Percentiles rank a stretch among this genome's conserved stretches.
Conservation (phyloP, 805 yeast species). For the Kluyveromyces lactis region DNA sequence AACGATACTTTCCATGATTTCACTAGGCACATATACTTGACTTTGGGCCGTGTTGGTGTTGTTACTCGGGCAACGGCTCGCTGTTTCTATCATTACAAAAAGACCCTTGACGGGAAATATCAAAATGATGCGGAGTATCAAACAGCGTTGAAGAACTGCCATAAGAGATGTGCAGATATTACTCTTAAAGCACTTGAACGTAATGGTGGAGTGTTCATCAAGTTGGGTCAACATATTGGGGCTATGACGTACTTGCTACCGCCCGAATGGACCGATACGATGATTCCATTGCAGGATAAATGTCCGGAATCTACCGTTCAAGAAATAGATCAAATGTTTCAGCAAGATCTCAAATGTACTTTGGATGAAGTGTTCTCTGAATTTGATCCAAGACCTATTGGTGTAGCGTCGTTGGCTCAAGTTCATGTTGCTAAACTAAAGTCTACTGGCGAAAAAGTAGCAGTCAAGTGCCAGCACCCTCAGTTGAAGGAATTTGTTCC, state of each 20-base stretch:
- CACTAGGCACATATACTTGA: conserved; percentile 19
- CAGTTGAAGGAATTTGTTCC: conserved; percentile 82
- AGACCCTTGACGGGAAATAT: conserved; percentile 40
- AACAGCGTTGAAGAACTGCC: conserved; percentile 56
- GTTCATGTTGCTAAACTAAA: conserved; percentile 73
- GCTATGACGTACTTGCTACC: conserved; percentile 92
- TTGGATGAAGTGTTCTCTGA: conserved; percentile 57
- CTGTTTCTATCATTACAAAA: conserved; percentile 66
- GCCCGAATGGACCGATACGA: conserved; percentile 88
- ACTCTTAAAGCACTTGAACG: conserved; percentile 71
- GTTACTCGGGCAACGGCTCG: conserved; percentile 61
- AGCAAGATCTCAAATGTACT: conserved; percentile 51
- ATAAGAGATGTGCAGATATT: conserved; percentile 64
- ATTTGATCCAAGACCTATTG: conserved; percentile 72
- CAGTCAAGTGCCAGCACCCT: conserved; percentile 94
- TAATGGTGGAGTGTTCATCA: conserved; percentile 91
- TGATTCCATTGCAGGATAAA: conserved; percentile 85
- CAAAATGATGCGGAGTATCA: conserved; percentile 38
- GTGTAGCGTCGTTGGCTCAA: conserved; percentile 94
- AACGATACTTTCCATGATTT: conserved; percentile 21
- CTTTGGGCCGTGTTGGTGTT: conserved; percentile 47
- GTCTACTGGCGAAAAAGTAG: conserved; percentile 59
- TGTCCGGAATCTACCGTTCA: conserved; percentile 76
- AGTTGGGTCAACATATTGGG: conserved; percentile 88
- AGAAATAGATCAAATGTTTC: conserved; percentile 61